Evolutionary conservation across 2,329 filamentous ascomycete genomes (phyloP).

Genomic region (Trichoderma sp.): DNA sequence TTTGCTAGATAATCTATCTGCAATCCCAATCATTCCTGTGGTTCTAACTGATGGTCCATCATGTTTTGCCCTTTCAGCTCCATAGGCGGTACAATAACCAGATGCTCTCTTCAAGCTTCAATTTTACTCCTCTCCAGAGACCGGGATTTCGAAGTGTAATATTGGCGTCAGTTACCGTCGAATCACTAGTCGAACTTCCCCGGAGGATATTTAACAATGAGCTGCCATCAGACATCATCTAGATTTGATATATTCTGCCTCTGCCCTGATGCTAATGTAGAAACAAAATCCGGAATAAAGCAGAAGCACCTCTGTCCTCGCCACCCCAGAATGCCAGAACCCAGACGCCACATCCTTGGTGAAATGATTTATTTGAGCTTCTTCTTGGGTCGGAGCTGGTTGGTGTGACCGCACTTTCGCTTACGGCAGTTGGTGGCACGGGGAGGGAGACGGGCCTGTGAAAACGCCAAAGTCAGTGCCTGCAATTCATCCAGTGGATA

Average conservation of each 20-base stretch:
- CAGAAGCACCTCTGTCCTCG: constrained; percentile 37
- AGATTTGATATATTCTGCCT: constrained; percentile 39
- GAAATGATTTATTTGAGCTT: constrained; percentile 76
- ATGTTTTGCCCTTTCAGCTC: background rate
- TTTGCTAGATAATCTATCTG: background rate
- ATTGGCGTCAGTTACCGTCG: background rate
- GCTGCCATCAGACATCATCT: constrained; percentile 36
- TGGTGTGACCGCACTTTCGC: constrained; percentile 99
- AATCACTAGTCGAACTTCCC: background rate
- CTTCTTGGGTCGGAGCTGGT: constrained; percentile 99
- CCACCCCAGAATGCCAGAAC: constrained; percentile 42
- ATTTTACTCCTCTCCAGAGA: background rate
- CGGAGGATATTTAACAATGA: background rate
- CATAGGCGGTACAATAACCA: background rate
- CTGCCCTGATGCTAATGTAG: constrained; percentile 41
- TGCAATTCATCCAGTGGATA: background rate
- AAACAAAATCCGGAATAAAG: constrained; percentile 40
- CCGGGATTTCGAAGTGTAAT: background rate
- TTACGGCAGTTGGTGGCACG: constrained; percentile 99
- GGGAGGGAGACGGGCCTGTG: constrained; percentile 80
- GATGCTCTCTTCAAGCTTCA: background rate
- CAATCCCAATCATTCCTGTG: background rate
- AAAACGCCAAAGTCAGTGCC: background rate
- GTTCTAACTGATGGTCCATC: background rate
- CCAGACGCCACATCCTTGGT: constrained; percentile 46